These are phyloP conservation scores for Kwoniella botswanensis DNA, from an alignment of 768 basidiomycete genomes.

Conservation along the genomic window DNA sequence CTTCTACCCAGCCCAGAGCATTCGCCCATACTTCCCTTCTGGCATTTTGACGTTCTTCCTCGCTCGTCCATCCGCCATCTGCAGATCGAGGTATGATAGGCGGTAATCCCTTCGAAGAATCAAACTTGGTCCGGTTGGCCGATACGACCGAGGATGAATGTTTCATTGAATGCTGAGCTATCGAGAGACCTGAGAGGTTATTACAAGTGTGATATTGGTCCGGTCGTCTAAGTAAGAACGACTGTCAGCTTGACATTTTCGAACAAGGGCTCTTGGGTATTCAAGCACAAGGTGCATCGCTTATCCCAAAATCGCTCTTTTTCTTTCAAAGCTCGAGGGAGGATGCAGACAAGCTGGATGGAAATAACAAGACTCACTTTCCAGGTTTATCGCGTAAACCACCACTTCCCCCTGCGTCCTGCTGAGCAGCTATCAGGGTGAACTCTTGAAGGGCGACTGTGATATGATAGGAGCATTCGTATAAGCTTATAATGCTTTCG, in stretches of 20 bases:
- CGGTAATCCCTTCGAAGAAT: constrained; percentile 38
- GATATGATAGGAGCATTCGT: constrained; percentile 7
- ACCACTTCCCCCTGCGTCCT: constrained; percentile 66
- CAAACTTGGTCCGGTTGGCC: constrained; percentile 39
- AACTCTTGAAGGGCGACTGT: constrained; percentile 80
- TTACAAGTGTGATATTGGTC: constrained; percentile 96
- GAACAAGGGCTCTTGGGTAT: too few relatives aligned
- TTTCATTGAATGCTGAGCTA: constrained; percentile 78
- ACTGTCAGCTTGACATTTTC: not conserved
- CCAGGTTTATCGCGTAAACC: constrained; percentile 95
- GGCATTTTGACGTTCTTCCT: constrained; percentile 55
- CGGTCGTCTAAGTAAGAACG: constrained; percentile 64
- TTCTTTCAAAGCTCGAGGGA: too few relatives aligned
- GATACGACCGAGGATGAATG: constrained; percentile 60
- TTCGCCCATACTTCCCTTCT: constrained; percentile 65
- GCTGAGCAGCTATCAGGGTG: constrained; percentile 82
- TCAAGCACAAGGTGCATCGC: too few relatives aligned
- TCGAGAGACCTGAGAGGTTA: constrained; percentile 85
- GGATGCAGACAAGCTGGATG: not conserved
- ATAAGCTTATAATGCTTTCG: not conserved
- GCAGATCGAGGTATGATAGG: constrained; percentile 30
- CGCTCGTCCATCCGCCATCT: constrained; percentile 48
- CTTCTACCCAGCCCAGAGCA: constrained; percentile 71
- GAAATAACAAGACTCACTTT: constrained; percentile 65
- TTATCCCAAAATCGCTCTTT: not conserved